Base-by-base conservation (phyloP, 331 rosid genomes). In the Arachis monticola region DNA sequence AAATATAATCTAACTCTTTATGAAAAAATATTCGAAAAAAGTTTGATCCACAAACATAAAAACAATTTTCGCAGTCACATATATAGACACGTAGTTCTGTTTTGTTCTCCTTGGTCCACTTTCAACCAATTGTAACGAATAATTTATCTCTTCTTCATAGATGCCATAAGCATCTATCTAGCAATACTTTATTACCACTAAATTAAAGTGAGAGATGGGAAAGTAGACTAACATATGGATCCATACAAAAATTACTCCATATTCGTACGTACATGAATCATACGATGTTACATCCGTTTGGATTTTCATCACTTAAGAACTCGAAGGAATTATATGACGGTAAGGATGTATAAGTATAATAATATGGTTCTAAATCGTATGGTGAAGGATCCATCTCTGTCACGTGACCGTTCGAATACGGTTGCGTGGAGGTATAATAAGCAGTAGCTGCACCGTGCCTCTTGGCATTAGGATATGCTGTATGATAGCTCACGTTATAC, bases 241-340 rank as follows among this genome's bases (percentile, higher is more conserved):
- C 48, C 11, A 8, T 6, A 17, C 40, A 57, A 57, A 57, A 27
- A 57, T 57, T 17, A 2, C 62, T 22, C 82, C 41, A 40, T 10
- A 8, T 52, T 77, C 45, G n/a, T 76, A 85, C 84, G 46, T 1
- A 10, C 64, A 38, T 38, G 41, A 4, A 31, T 91, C 86, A 93
- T 93, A 91, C 83, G 22, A 91, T 9, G 1, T 77, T 72, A 76
- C 98, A 93, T 5, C 88, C 93, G 53, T 89, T 89, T 13, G 96
- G 92, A 72, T 93, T 89, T 42, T 93, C 98, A 31, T 93, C 98
- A 13, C 97, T 91, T 40, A 91, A 85, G 2, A 89, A 27, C 70
- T 77, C 89, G 11, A 89, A 87, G 0, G 96, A 84, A 78, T 93
- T 82, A 78, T 70, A 71, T 0, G 89, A 80, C 58, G 86, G 88